Base-by-base conservation (phyloP, 2,329 filamentous ascomycete species). In the Colletotrichum cereale region DNA sequence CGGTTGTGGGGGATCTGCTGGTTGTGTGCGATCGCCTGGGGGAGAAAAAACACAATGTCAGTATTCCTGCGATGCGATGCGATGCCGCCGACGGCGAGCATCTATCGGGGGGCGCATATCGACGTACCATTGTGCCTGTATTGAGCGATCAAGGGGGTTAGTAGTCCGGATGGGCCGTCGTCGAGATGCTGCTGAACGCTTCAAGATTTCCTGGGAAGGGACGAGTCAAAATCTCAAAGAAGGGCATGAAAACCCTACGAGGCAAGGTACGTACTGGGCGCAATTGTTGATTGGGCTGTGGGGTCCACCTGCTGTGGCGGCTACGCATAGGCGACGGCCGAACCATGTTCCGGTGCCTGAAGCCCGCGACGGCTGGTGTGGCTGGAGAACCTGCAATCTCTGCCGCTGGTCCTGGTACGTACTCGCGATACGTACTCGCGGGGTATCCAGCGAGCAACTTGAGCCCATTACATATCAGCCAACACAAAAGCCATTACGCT, bases 1-100 rank as follows among this genome's bases (percentile, higher is more conserved):
- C 92, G 95, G 91, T 97, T 97, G 91, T 96, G 93, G 85, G 93
- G 92, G 86, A 98, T 92, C 90, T 96, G 93, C 90, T 98, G 95
- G 90, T 98, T 98, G 93, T 98, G 95, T 92, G 97, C 97, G 94
- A 98, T 97, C 90, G 96, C 93, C 72, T 75, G 56, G 68, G 24
- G 11, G 31, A 4, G 66, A 65, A 62, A 68, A 53, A 66, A 69
- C 67, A 63, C 66, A 48, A 58, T 58, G 67, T 73, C 66, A 64
- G 50, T 62, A 74, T 58, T 42, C 26, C 29, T 34, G 58, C 50
- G n/a, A 53, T 64, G 47, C 38, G 38, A 40, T 38, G 44, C 52
- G 10, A 61, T 42, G 67, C 61, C 60, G 16, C 57, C 21, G 2
- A 40, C 60, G 58, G 65, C 66, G 66, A 62, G 40, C 21, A 50